These are phyloP conservation scores for Hypholoma sublateritium DNA, from an alignment of 768 basidiomycete genomes.

Conservation along the genomic window DNA sequence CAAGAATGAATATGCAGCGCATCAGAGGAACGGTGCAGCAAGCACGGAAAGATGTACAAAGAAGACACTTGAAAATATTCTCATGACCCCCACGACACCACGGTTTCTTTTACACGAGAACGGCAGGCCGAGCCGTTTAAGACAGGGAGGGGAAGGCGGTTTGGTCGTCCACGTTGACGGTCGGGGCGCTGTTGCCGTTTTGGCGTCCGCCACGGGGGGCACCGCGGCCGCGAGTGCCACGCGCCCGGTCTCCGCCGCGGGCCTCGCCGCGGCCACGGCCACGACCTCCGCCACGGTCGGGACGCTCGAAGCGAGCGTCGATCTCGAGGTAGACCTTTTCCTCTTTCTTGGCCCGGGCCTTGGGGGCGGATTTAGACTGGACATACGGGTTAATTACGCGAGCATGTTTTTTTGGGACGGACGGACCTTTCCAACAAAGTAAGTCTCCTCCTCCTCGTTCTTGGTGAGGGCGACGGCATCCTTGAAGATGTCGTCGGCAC, in stretches of 20 bases:
- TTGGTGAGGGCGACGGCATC: slow-evolving; percentile 67
- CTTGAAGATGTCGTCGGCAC: slow-evolving; percentile 69
- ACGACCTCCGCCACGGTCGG: slow-evolving; percentile 56
- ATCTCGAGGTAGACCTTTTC: slow-evolving; percentile 93
- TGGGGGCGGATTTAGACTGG: slow-evolving; percentile 66
- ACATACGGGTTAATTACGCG: slow-evolving; percentile 9
- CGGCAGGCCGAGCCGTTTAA: slow-evolving; percentile 18
- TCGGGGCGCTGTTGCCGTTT: slow-evolving; percentile 32
- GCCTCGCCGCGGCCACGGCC: slow-evolving; percentile 40
- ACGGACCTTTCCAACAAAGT: slow-evolving; percentile 89
- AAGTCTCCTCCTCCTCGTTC: slow-evolving; percentile 70
- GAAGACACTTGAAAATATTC: slow-evolving; percentile 16
- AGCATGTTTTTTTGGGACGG: neutral
- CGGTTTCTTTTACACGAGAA: slow-evolving; percentile 8
- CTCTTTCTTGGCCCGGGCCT: slow-evolving; percentile 75
- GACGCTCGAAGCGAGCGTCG: slow-evolving; percentile 85
- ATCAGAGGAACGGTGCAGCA: slow-evolving; percentile 8
- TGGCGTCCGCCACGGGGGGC: slow-evolving; percentile 46
- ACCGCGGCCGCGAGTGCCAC: slow-evolving; percentile 45
- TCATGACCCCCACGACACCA: slow-evolving; percentile 14
- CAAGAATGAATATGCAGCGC: slow-evolving; percentile 19
- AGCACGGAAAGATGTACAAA: slow-evolving; percentile 18
- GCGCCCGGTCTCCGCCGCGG: slow-evolving; percentile 21
- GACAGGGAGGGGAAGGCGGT: slow-evolving; percentile 88
- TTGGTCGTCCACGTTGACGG: slow-evolving; percentile 79